phyloP scores from a whole-genome alignment of 805 yeast genomes.

The Millerozyma acaciae region DNA sequence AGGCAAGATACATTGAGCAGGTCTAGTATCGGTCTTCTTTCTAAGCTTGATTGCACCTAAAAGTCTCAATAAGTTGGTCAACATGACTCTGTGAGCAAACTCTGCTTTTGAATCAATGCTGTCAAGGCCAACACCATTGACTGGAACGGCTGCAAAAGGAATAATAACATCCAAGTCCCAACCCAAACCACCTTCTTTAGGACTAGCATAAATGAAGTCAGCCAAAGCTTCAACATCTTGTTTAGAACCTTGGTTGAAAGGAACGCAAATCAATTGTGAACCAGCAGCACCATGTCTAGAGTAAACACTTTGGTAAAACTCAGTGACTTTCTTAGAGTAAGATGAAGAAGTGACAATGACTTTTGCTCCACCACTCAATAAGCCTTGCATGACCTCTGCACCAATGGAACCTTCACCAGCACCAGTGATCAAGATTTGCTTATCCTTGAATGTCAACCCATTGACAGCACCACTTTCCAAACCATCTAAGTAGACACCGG shows the following conservation, averaged over 20 bases:
- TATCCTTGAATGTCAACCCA: slow-evolving; percentile 86
- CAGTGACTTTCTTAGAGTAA: slow-evolving; percentile 90
- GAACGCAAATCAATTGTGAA: slow-evolving; percentile 90
- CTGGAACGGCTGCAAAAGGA: slow-evolving; percentile 99
- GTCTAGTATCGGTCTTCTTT: slow-evolving; percentile 88
- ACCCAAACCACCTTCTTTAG: slow-evolving; percentile 85
- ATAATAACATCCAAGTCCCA: slow-evolving; percentile 96
- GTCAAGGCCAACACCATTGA: slow-evolving; percentile 94
- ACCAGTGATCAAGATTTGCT: slow-evolving; percentile 90
- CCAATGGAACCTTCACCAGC: slow-evolving; percentile 99
- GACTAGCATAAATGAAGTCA: slow-evolving; percentile 78
- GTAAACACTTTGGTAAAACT: slow-evolving; percentile 90
- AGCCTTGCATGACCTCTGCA: slow-evolving; percentile 92
- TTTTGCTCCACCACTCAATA: slow-evolving; percentile 96
- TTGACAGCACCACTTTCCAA: slow-evolving; percentile 92
- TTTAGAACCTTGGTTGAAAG: slow-evolving; percentile 97
- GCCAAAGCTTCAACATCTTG: slow-evolving; percentile 87
- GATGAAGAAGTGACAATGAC: slow-evolving; percentile 95
- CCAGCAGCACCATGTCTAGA: slow-evolving; percentile 91
- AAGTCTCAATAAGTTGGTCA: slow-evolving; percentile 89
- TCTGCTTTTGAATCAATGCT: slow-evolving; percentile 92
- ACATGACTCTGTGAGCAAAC: slow-evolving; percentile 97
- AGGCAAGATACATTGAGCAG: slow-evolving; percentile 96
- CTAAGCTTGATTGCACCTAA: slow-evolving; percentile 86
- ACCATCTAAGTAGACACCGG: slow-evolving; percentile 80